Evolutionary conservation across 495 filamentous ascomycete genomes (phyloP).

Genomic region (Aspergillus baeticus): DNA sequence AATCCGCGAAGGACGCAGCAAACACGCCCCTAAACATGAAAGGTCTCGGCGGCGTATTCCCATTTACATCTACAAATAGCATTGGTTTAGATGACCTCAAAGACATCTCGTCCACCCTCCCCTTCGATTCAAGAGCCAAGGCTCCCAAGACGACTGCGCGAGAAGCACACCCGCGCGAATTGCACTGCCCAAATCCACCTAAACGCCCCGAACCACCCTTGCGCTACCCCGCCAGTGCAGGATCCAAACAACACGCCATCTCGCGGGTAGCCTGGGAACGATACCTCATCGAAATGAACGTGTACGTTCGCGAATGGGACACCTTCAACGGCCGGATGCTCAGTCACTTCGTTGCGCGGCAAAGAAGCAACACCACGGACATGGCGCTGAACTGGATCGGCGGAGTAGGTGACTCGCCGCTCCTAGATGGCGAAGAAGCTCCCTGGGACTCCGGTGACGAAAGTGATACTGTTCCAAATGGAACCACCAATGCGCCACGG

Average conservation of each 20-base stretch:
- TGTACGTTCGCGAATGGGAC: conserved; percentile 71
- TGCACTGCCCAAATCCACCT: conserved; percentile 64
- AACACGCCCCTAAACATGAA: conserved; percentile 52
- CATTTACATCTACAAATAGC: conserved; percentile 53
- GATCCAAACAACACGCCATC: conserved; percentile 28
- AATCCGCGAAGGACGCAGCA: conserved; percentile 40
- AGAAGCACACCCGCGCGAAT: conserved; percentile 33
- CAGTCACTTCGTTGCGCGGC: conserved; percentile 63
- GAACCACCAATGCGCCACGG: conserved; percentile 15
- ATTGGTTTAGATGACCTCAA: conserved; percentile 62
- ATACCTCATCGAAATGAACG: conserved; percentile 61
- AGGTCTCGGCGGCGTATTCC: conserved; percentile 65
- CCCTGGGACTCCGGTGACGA: conserved; percentile 15
- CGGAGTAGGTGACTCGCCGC: conserved; percentile 48
- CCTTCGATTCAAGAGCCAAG: conserved; percentile 65
- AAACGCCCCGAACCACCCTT: conserved; percentile 46
- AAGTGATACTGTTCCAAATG: conserved; percentile 27
- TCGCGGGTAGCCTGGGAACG: conserved; percentile 50
- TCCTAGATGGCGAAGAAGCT: conserved; percentile 25
- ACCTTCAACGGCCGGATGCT: conserved; percentile 63
- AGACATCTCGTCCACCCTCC: conserved; percentile 66
- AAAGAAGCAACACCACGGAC: conserved; percentile 49
- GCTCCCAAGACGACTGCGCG: conserved; percentile 23
- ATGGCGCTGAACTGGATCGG: conserved; percentile 57
- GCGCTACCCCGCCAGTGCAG: conserved; percentile 16